Evolutionary conservation across 495 filamentous ascomycete genomes (phyloP), one percentile per base, ranked within the genome.

Genomic region (Podospora anserina): DNA sequence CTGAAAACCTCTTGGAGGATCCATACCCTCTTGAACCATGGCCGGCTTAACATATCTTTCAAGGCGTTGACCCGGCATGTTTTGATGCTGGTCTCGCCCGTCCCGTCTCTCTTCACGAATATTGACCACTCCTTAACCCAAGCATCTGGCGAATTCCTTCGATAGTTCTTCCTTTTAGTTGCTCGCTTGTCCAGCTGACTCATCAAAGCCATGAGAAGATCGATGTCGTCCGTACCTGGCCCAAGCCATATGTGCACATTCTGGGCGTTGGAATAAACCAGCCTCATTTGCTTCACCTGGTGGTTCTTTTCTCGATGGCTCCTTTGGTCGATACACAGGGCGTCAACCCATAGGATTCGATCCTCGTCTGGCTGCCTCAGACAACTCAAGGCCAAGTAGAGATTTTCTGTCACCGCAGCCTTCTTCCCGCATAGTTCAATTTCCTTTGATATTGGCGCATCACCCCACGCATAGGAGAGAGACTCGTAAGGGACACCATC

Each of bases 11-110:
- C 72, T 32, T 72, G 69, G 13, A 76, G 27, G 19, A 74, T 60
- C 72, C 74, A 76, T 19, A 71, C 65, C 15, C 74, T 67, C 0
- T 18, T 60, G 27, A 76, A 76, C 74, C 72, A 76, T 0, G 68
- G 62, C 26, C 66, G 27, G 0, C 3, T 2, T 0, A 76, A 7
- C 0, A 75, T 58, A 0, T 59, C n/a, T 5, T 39, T 0, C 5
- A 75, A 39, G 1, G 66, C 56, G 2, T 75, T 19, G 83, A 49
- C 57, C 5, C 30, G 26, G 15, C 19, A 28, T 7, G 26, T 61
- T 26, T 57, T 32, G 34, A 18, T 30, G n/a, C 9, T 4, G 18
- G 49, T n/a, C 11, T 58, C 23, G n/a, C 4, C 56, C 18, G 19
- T 18, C 1, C 19, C 56, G 0, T 20, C 56, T 58, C 20, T n/a